phyloP scores from a whole-genome alignment of 345 rosid species.

The Populus pruinosa region DNA sequence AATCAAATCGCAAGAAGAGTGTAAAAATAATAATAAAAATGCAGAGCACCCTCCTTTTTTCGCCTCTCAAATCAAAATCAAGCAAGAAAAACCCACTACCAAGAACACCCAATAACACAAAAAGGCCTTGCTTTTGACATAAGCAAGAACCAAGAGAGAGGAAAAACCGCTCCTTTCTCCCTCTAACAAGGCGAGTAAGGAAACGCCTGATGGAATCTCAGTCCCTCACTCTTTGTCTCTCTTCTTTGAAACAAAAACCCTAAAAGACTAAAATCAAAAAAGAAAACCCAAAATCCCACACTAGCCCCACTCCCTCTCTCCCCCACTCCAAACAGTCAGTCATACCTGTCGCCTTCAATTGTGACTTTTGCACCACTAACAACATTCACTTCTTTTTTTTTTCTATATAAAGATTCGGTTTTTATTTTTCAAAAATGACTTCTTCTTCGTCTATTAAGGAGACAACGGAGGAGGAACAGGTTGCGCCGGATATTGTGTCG shows the following conservation, averaged over 20 bases:
- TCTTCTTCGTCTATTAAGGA: conserved; percentile 6
- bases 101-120: not conserved
- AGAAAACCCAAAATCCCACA: conserved; percentile 3
- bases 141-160: not conserved
- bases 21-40: no score
- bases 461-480: conserved; percentile 14
- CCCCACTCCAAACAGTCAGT: conserved; percentile 41
- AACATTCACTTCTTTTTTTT: conserved; percentile 24
- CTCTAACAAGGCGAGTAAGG: not conserved
- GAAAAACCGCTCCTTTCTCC: not conserved
- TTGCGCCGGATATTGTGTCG: not conserved
- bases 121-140: not conserved
- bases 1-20: no score
- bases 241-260: conserved; percentile 1
- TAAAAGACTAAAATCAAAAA: not conserved
- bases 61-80: not conserved
- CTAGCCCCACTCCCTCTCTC: conserved; percentile 52
- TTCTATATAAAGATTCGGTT: conserved; percentile 40
- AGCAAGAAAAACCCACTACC: not conserved
- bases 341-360: conserved; percentile 88
- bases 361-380: conserved; percentile 69
- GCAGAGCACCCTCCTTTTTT: not conserved
- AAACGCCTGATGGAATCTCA: conserved; percentile 4
- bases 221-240: not conserved
- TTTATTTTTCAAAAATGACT: conserved; percentile 47